phyloP scores from a whole-genome alignment of 495 filamentous ascomycete genomes.

The Aspergillus incahuasiensis region DNA sequence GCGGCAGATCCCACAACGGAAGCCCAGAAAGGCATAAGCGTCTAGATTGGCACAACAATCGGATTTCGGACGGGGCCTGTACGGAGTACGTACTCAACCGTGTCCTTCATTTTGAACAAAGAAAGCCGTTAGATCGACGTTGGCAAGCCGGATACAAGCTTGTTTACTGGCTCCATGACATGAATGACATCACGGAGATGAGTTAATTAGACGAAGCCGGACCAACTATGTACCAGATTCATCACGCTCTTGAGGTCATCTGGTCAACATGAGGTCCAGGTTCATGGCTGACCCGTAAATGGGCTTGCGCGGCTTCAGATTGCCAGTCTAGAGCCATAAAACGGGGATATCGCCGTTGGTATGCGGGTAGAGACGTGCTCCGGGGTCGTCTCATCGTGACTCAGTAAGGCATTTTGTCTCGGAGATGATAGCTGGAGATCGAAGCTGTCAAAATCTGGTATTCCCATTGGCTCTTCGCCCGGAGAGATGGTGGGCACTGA shows the following conservation, averaged over 20 bases:
- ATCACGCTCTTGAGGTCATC: neutral
- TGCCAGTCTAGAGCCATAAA: neutral
- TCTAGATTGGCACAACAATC: neutral
- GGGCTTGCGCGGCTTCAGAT: neutral
- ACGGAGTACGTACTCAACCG: too few species aligned
- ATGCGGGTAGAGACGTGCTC: neutral
- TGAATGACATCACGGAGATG: neutral
- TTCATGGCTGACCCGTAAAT: neutral
- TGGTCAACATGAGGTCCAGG: neutral
- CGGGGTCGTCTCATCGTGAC: neutral
- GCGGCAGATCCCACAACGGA: neutral
- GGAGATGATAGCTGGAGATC: slow-evolving; percentile 2
- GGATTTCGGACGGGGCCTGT: neutral
- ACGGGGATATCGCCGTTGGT: neutral
- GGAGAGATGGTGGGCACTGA: neutral
- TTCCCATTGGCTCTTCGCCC: slow-evolving; percentile 1
- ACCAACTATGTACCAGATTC: neutral
- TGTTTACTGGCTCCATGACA: neutral
- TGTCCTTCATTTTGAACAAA: neutral
- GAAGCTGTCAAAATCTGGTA: neutral
- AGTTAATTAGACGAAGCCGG: neutral
- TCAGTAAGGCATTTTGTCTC: neutral
- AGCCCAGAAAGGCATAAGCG: neutral
- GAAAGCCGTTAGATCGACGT: neutral
- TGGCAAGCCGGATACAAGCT: neutral